phyloP scores from a whole-genome alignment of 768 basidiomycete species.

The Sporobolomyces phaffii region DNA sequence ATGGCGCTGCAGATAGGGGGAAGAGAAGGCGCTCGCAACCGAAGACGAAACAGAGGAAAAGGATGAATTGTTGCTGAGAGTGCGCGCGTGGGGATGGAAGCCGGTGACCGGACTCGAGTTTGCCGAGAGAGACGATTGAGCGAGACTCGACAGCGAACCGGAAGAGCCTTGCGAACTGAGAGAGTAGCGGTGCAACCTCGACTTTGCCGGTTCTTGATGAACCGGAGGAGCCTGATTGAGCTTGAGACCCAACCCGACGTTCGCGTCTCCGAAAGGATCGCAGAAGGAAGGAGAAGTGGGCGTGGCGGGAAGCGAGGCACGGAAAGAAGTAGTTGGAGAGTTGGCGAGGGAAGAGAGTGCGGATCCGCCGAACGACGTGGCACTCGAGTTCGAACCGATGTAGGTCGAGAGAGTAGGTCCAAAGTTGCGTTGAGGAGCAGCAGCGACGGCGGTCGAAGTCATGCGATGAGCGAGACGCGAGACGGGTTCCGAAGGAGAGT shows the following conservation, averaged over 20 bases:
- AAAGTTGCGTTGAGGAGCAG: constrained; percentile 21
- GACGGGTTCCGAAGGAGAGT: background rate
- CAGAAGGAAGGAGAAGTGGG: background rate
- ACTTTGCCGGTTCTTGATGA: constrained; percentile 27
- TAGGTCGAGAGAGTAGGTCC: constrained; percentile 28
- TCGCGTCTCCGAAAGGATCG: constrained; percentile 15
- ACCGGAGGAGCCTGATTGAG: constrained; percentile 29
- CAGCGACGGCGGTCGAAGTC: constrained; percentile 27
- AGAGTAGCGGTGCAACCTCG: constrained; percentile 28
- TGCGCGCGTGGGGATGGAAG: constrained; percentile 23
- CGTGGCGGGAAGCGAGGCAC: background rate
- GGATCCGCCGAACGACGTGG: background rate
- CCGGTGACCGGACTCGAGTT: background rate
- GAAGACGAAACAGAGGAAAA: constrained; percentile 18
- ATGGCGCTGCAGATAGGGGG: constrained; percentile 21
- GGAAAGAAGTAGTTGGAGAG: background rate
- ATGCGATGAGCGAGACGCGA: constrained; percentile 24
- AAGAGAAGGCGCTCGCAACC: background rate
- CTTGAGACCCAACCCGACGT: constrained; percentile 29
- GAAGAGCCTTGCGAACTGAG: constrained; percentile 2
- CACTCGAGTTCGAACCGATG: constrained; percentile 8
- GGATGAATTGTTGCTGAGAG: constrained; percentile 12
- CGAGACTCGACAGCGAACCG: background rate
- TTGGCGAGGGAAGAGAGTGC: constrained; percentile 7
- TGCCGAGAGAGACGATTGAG: background rate